phyloP scores from a whole-genome alignment of 208 protist species.

The Acanthamoeba sp. region DNA sequence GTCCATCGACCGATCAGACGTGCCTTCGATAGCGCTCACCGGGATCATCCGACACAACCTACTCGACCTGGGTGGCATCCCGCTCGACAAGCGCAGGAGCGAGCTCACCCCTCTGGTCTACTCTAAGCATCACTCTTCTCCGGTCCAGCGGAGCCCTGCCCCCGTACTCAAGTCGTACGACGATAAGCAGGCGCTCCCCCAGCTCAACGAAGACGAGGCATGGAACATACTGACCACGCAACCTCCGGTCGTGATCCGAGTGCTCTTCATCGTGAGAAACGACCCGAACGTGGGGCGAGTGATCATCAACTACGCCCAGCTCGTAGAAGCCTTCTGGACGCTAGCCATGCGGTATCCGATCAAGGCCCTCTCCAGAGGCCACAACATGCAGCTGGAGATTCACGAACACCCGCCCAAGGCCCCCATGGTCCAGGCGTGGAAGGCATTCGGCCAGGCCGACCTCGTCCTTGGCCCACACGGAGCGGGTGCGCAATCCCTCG shows the following conservation, averaged over 20 bases:
- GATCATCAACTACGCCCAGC: background rate
- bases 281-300: background rate
- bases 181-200: background rate
- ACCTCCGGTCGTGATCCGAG: background rate
- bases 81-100: background rate
- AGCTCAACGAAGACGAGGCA: background rate
- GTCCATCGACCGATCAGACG: constrained; percentile 2
- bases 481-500: background rate
- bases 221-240: background rate
- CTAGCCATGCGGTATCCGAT: background rate
- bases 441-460: background rate
- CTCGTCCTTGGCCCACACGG: background rate
- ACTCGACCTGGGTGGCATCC: background rate
- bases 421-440: background rate
- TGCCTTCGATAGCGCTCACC: background rate
- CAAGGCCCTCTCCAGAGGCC: background rate
- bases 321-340: background rate
- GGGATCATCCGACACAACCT: constrained; percentile 19
- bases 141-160: background rate
- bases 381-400: background rate
- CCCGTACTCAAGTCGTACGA: background rate
- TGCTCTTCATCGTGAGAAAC: constrained; percentile 17
- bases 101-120: background rate
- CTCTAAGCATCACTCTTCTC: background rate
- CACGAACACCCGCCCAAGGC: background rate